Evolutionary conservation across 768 basidiomycete species (phyloP).

Genomic region (Sarcodon aspratus): DNA sequence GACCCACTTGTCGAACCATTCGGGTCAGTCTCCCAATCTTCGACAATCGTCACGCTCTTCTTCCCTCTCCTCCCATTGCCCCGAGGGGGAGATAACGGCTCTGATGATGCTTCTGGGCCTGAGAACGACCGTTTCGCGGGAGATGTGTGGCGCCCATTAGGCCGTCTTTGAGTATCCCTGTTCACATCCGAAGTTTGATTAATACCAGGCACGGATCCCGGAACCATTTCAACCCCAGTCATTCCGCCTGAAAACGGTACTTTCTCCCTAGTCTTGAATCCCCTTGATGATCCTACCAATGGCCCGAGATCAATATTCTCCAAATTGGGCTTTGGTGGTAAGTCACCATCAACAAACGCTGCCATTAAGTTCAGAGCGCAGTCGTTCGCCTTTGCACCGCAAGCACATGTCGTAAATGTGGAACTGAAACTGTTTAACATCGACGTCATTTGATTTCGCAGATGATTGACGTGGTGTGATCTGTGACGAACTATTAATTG

Average conservation of each 20-base stretch:
- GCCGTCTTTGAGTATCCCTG: too few species aligned
- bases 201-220: constrained; percentile 1
- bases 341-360: constrained; percentile 40
- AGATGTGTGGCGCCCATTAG: too few species aligned
- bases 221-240: constrained; percentile 49
- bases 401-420: constrained; percentile 68
- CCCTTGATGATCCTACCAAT: constrained; percentile 44
- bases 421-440: constrained; percentile 60
- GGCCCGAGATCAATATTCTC: constrained; percentile 44
- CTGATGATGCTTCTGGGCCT: too few species aligned
- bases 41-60: background rate
- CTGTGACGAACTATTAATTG: constrained; percentile 16
- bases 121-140: too few species aligned
- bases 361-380: constrained; percentile 59
- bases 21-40: constrained; percentile 1
- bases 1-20: background rate
- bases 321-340: constrained; percentile 12
- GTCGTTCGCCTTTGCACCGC: constrained; percentile 47
- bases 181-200: too few species aligned
- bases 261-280: constrained; percentile 51
- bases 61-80: background rate
- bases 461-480: constrained; percentile 34
- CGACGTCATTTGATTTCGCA: constrained; percentile 55
- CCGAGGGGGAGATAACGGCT: too few species aligned
- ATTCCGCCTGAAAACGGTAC: constrained; percentile 48